Conservation (phyloP, 768 basidiomycete genomes). For the Trametes cubensis region DNA sequence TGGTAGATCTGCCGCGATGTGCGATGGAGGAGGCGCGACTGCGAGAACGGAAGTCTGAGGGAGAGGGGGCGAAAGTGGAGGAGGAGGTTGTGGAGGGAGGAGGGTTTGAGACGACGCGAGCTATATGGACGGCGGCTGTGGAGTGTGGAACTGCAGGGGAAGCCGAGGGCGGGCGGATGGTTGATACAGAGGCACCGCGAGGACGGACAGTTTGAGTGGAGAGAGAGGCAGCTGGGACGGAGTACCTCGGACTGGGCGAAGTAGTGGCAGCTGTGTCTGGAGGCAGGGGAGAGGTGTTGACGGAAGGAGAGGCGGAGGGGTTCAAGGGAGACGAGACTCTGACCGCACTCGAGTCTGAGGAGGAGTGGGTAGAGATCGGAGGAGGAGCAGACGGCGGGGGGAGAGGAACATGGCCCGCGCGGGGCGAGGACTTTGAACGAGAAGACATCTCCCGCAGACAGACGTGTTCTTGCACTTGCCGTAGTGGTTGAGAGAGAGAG, state of each 20-base stretch:
- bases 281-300: not conserved
- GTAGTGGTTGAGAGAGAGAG: not conserved
- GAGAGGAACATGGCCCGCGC: not conserved
- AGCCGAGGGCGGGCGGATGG: conserved; percentile 15
- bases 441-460: not conserved
- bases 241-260: conserved; percentile 3
- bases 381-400: not conserved
- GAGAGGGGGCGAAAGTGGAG: conserved; percentile 5
- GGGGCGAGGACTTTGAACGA: not conserved
- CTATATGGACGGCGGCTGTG: conserved; percentile 5
- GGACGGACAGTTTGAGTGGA: conserved; percentile 4
- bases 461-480: not conserved
- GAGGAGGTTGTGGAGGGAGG: conserved; percentile 9
- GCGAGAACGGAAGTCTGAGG: conserved; percentile 18
- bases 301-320: conserved; percentile 3
- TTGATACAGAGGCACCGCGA: conserved; percentile 27
- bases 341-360: conserved; percentile 8
- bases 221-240: conserved; percentile 5
- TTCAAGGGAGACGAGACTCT: conserved; percentile 13
- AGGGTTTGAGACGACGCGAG: conserved; percentile 20
- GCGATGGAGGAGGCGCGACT: conserved; percentile 20
- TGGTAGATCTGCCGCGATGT: conserved; percentile 17
- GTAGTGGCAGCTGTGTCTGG: not conserved
- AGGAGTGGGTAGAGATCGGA: conserved; percentile 6
- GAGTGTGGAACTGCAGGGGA: too few species aligned